phyloP scores from a whole-genome alignment of 371 early-diverging fungal genomes.

The Syncephalastrum sp. region DNA sequence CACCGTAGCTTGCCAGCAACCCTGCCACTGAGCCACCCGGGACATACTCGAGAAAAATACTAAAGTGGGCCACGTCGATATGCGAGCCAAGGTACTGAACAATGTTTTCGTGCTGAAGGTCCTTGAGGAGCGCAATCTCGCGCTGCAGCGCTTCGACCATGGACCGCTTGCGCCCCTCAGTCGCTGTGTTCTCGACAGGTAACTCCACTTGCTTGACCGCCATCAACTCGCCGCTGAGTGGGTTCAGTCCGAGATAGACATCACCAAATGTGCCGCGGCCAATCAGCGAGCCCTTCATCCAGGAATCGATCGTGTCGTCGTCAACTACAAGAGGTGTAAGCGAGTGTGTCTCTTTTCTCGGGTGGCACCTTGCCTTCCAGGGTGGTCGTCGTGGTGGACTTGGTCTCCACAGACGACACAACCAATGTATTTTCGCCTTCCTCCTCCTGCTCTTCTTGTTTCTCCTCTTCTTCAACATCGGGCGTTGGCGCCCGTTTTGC shows the following conservation, averaged over 20 bases:
- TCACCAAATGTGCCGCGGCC: slow-evolving; percentile 97
- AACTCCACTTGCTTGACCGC: slow-evolving; percentile 98
- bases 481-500: not conserved
- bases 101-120: slow-evolving; percentile 90
- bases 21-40: slow-evolving; percentile 95
- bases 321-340: slow-evolving; percentile 3
- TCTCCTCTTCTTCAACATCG: not conserved
- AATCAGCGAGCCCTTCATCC: slow-evolving; percentile 90
- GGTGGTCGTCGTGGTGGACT: not conserved
- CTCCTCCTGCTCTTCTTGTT: not conserved
- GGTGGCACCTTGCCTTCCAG: slow-evolving; percentile 1
- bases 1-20: slow-evolving; percentile 80
- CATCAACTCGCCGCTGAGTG: slow-evolving; percentile 85
- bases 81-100: slow-evolving; percentile 93
- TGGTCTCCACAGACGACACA: not conserved
- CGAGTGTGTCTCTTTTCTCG: not conserved
- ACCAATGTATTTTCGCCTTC: slow-evolving; percentile 1
- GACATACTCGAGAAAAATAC: slow-evolving; percentile 98
- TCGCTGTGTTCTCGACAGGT: slow-evolving; percentile 67
- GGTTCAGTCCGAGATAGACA: slow-evolving; percentile 92
- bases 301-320: slow-evolving; percentile 35
- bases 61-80: slow-evolving; percentile 76
- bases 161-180: slow-evolving; percentile 62
- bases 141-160: slow-evolving; percentile 82
- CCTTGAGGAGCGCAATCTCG: slow-evolving; percentile 90